Conservation (phyloP, 2,329 filamentous ascomycete species). For the Sporothrix inflata region DNA sequence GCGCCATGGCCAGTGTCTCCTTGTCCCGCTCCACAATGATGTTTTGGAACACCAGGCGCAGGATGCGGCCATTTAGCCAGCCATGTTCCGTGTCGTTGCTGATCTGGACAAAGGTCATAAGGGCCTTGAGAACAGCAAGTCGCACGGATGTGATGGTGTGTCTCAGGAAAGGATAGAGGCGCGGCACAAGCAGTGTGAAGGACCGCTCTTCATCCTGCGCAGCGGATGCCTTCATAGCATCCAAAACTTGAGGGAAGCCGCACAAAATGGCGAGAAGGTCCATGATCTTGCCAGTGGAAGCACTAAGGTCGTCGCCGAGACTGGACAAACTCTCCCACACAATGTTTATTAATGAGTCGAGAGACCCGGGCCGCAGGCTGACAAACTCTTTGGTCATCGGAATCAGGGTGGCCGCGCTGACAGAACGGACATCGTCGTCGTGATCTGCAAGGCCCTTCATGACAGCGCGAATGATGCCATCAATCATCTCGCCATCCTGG, state of each 20-base stretch:
- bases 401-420: conserved; percentile 95
- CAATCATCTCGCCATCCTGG: conserved; percentile 81
- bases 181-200: conserved; percentile 88
- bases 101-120: conserved; percentile 90
- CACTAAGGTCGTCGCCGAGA: conserved; percentile 94
- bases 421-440: conserved; percentile 94
- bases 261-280: conserved; percentile 94
- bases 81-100: conserved; percentile 78
- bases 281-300: conserved; percentile 98
- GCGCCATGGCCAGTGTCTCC: conserved; percentile 76
- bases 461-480: conserved; percentile 87
- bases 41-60: conserved; percentile 92
- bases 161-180: conserved; percentile 92
- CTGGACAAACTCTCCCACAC: conserved; percentile 98
- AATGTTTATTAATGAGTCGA: conserved; percentile 85
- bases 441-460: conserved; percentile 91
- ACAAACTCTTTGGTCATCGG: conserved; percentile 97
- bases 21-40: conserved; percentile 90
- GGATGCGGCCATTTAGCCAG: conserved; percentile 88
- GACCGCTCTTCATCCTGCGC: conserved; percentile 81
- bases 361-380: conserved; percentile 73
- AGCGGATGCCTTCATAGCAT: conserved; percentile 91
- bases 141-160: conserved; percentile 97
- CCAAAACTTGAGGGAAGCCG: conserved; percentile 87
- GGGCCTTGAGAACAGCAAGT: conserved; percentile 86